These are phyloP conservation scores for Lotus japonicus DNA, from an alignment of 306 rosid genomes.

Conservation along the genomic window DNA sequence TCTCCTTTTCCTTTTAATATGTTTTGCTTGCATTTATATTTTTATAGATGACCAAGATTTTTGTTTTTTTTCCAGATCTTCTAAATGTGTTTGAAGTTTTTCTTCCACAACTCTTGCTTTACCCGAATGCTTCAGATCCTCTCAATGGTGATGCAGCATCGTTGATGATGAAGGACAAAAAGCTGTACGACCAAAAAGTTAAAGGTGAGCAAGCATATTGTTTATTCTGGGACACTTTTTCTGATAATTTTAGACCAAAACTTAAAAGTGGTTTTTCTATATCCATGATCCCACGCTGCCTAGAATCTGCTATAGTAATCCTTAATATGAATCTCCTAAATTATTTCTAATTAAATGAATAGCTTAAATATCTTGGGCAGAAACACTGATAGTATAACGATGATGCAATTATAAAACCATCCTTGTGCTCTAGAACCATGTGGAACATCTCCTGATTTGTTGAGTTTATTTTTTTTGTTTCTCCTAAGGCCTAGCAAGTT, in stretches of 20 bases:
- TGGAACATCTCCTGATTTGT: background rate
- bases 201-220: slow-evolving; percentile 63
- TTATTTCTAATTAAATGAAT: background rate
- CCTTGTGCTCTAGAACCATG: background rate
- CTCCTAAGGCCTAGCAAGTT: background rate
- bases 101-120: slow-evolving; percentile 95
- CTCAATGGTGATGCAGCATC: slow-evolving; percentile 96
- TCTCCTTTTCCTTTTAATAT: background rate
- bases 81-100: slow-evolving; percentile 91
- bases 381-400: background rate
- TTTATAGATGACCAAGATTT: slow-evolving; percentile 23
- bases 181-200: slow-evolving; percentile 80
- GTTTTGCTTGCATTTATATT: background rate
- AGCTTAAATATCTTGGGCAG: slow-evolving; percentile 8
- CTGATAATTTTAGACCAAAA: background rate
- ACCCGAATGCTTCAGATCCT: slow-evolving; percentile 98
- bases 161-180: slow-evolving; percentile 84
- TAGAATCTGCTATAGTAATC: background rate
- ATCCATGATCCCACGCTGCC: background rate
- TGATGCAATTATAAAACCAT: background rate
- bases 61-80: slow-evolving; percentile 53
- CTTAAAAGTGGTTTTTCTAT: background rate
- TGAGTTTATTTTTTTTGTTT: background rate
- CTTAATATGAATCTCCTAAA: background rate
- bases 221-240: background rate